Evolutionary conservation across 352 stramenopile genomes (phyloP), one percentile per base, ranked within the genome.

Genomic region (Phytopythium montanum): DNA sequence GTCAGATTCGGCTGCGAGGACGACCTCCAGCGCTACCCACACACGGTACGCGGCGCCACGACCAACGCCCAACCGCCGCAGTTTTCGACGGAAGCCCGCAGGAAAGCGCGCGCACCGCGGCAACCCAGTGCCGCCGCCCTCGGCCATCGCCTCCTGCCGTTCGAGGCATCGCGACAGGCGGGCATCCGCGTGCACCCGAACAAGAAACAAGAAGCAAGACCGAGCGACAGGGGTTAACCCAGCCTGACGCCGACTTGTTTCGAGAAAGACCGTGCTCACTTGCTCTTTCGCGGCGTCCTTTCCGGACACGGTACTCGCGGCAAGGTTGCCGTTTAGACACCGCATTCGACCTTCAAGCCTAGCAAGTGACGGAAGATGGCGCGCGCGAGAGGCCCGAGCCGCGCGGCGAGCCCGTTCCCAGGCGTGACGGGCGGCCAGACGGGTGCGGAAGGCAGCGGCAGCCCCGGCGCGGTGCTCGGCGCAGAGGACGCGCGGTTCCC

Each of bases 401-500:
- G 31, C 33, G 51, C 51, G 26, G 31, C 13, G 31, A 56, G 51
- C 51, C 31, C 51, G n/a, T 39, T 50, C 38, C 34, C 53, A 26
- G 53, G 38, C 53, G 25, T 29, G 16, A 48, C 16, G 53, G 36
- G 38, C 36, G 23, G 16, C 53, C 14, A 14, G 14, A 36, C 16
- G 25, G 36, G 38, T 25, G 23, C 18, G 7, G n/a, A n/a, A n/a
- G n/a, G n/a, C n/a, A 16, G 4, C 19, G 34, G 33, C 7, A 41
- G 23, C 52, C 52, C 34, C 18, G 14, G n/a, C 14, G 25, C 29
- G 31, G 23, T 25, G 50, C 50, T 29, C 19, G 28, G 51, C 46
- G 46, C 19, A 12, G 52, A 36, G 52, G 52, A 58, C 52, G 28
- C 53, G 53, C 53, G 53, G 14, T 59, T 59, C 53, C 53, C 53